Evolutionary conservation across 2,329 filamentous ascomycete species (phyloP).

Genomic region (Hymenoscyphus repandus): DNA sequence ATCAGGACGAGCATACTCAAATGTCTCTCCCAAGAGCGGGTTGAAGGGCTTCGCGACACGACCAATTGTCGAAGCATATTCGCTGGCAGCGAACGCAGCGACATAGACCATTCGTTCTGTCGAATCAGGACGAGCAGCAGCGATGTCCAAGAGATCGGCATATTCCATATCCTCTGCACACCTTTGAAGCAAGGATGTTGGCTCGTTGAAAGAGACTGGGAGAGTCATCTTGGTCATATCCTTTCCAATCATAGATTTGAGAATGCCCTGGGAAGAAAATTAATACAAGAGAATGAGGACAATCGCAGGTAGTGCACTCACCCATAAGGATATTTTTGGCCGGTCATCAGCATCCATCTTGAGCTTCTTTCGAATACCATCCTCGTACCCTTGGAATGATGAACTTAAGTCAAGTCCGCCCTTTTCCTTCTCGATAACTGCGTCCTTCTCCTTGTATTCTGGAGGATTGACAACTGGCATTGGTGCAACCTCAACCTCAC

Average conservation of each 20-base stretch:
- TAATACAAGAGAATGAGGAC: slow-evolving; percentile 15
- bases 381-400: slow-evolving; percentile 87
- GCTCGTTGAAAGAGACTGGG: slow-evolving; percentile 97
- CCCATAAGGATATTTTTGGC: slow-evolving; percentile 94
- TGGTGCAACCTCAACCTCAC: slow-evolving; percentile 76
- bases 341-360: slow-evolving; percentile 89
- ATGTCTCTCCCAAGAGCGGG: slow-evolving; percentile 90
- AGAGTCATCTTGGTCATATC: slow-evolving; percentile 99
- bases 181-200: slow-evolving; percentile 89
- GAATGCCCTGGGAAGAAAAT: slow-evolving; percentile 61
- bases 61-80: slow-evolving; percentile 94
- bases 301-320: slow-evolving; percentile 41
- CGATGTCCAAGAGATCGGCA: slow-evolving; percentile 82
- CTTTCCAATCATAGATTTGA: slow-evolving; percentile 99
- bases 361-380: slow-evolving; percentile 70
- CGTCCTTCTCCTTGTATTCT: slow-evolving; percentile 35
- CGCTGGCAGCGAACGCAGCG: slow-evolving; percentile 89
- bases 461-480: slow-evolving; percentile 41
- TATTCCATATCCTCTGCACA: slow-evolving; percentile 99
- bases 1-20: slow-evolving; percentile 91
- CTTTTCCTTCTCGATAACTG: slow-evolving; percentile 42
- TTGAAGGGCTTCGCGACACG: slow-evolving; percentile 99
- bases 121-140: slow-evolving; percentile 78
- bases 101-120: slow-evolving; percentile 92
- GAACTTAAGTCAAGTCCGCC: slow-evolving; percentile 60